Evolutionary conservation across 2,329 filamentous ascomycete species (phyloP).

Genomic region (Colletotrichum salicis): DNA sequence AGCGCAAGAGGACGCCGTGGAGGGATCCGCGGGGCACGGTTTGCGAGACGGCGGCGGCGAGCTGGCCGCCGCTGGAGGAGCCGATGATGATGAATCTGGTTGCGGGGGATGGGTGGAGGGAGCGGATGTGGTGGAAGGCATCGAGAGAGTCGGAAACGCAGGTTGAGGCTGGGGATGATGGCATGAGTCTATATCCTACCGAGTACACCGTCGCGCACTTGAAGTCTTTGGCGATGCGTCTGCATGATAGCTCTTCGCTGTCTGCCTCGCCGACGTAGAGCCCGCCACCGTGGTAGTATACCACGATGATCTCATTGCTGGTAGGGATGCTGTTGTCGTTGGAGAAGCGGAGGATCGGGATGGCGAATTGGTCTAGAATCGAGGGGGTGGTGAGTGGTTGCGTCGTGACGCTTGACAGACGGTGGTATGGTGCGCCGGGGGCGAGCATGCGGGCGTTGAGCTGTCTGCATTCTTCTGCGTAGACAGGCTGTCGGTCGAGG

Average conservation of each 20-base stretch:
- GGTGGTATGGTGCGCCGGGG: slow-evolving; percentile 47
- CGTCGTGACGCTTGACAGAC: slow-evolving; percentile 48
- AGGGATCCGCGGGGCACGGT: slow-evolving; percentile 40
- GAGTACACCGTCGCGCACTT: slow-evolving; percentile 52
- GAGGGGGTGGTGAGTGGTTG: slow-evolving; percentile 46
- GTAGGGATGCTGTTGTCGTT: neutral
- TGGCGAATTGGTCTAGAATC: slow-evolving; percentile 44
- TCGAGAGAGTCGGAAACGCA: slow-evolving; percentile 55
- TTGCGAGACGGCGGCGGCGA: slow-evolving; percentile 57
- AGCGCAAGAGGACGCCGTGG: slow-evolving; percentile 56
- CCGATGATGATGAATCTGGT: slow-evolving; percentile 51
- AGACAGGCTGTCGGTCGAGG: slow-evolving; percentile 50
- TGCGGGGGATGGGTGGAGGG: slow-evolving; percentile 15
- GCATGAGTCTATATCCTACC: slow-evolving; percentile 58
- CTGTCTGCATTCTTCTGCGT: slow-evolving; percentile 53
- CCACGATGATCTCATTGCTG: slow-evolving; percentile 42
- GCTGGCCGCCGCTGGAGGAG: slow-evolving; percentile 60
- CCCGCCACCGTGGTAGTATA: slow-evolving; percentile 62
- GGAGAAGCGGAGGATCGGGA: slow-evolving; percentile 46
- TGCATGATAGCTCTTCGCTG: slow-evolving; percentile 60
- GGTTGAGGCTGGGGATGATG: slow-evolving; percentile 49
- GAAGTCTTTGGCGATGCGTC: slow-evolving; percentile 49
- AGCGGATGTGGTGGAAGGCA: slow-evolving; percentile 44
- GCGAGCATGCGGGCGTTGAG: slow-evolving; percentile 49
- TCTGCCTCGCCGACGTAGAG: slow-evolving; percentile 59